Evolutionary conservation across 192 early-diverging fungal species (phyloP).

Genomic region (Coemansia sp.): DNA sequence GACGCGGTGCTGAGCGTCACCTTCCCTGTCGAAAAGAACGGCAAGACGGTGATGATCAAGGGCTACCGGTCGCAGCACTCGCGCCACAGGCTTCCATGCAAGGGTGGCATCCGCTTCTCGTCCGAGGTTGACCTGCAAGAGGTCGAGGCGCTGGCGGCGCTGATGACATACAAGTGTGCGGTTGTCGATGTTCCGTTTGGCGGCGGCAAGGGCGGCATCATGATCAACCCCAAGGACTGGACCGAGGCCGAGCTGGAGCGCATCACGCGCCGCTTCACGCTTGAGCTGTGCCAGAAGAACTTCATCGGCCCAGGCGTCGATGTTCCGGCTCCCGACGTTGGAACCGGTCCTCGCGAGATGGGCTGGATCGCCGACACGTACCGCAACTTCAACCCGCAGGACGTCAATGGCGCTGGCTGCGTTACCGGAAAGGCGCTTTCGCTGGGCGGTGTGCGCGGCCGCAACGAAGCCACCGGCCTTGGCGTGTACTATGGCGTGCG

Average conservation of each 20-base stretch:
- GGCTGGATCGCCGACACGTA: constrained; percentile 88
- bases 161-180: constrained; percentile 89
- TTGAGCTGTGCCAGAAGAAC: constrained; percentile 84
- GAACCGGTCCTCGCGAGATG: constrained; percentile 81
- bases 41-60: constrained; percentile 70
- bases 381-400: constrained; percentile 78
- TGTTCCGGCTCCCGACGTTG: constrained; percentile 84
- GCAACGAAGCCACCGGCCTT: constrained; percentile 81
- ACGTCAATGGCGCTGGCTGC: constrained; percentile 79
- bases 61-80: constrained; percentile 86
- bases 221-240: constrained; percentile 78
- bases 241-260: constrained; percentile 72
- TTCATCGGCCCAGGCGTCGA: constrained; percentile 84
- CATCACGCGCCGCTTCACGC: constrained; percentile 81
- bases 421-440: constrained; percentile 83
- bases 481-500: constrained; percentile 82
- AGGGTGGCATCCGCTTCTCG: constrained; percentile 83
- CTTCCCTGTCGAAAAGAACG: constrained; percentile 74
- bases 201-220: constrained; percentile 81
- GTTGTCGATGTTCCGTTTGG: constrained; percentile 85
- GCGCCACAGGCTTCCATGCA: constrained; percentile 76
- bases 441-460: constrained; percentile 79
- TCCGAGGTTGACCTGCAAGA: constrained; percentile 80
- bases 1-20: constrained; percentile 75
- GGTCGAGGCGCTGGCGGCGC: constrained; percentile 77